Evolutionary conservation across 2,329 filamentous ascomycete species (phyloP), one percentile per base, ranked within the genome.

Genomic region (Ophiocordyceps australis): DNA sequence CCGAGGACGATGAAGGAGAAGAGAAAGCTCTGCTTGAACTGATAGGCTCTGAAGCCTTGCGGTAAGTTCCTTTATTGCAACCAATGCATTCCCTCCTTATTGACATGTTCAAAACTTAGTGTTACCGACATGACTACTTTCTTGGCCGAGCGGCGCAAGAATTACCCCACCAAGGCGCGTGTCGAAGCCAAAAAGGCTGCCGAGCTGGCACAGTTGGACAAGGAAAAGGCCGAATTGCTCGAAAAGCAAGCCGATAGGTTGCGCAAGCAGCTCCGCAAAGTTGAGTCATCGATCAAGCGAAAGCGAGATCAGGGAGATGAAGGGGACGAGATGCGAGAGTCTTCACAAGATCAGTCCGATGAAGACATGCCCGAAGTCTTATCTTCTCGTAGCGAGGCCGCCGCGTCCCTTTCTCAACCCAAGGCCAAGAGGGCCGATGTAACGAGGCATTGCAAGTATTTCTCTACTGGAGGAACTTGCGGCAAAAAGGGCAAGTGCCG

Each of bases 81-180:
- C n/a, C n/a, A n/a, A n/a, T n/a, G n/a, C n/a, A n/a, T n/a, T n/a
- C n/a, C n/a, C n/a, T n/a, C n/a, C n/a, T n/a, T n/a, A n/a, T n/a
- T n/a, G n/a, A n/a, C n/a, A n/a, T n/a, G n/a, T n/a, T n/a, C n/a
- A n/a, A n/a, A n/a, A n/a, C n/a, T n/a, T n/a, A 70, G 63, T 30
- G 56, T 66, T 11, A 66, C 67, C 30, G 83, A 94, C 41, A 62
- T 94, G 28, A 65, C 70, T 14, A 67, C 70, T 6, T 95, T 82
- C 71, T 69, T 91, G 34, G 71, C 71, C 25, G 82, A 93, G 47
- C 71, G 86, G 31, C 76, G 65, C 43, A 75, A 70, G 35, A 74
- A 75, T 26, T 95, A 69, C 45, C 86, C 86, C 3, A 94, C 85
- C 3, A 68, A 70, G 45, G 68, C 69, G 31, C 72, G 79, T 28